Evolutionary conservation across 768 basidiomycete species (phyloP), one percentile per base, ranked within the genome.

Genomic region (Agaricus subrufescens): DNA sequence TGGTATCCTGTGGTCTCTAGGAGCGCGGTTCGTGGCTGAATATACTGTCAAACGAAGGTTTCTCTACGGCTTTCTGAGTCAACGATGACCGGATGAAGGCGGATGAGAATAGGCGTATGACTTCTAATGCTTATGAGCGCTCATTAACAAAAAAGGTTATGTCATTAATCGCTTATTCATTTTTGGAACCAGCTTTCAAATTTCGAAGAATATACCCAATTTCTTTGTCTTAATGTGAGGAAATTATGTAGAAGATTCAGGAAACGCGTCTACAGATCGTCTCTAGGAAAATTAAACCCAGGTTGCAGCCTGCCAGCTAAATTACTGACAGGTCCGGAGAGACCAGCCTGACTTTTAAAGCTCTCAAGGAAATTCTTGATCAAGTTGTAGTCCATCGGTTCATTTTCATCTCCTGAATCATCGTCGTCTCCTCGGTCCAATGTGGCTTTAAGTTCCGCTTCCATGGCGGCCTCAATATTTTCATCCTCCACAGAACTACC

Each of bases 301-400:
- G 85, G 83, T 54, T 90, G 84, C 58, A 99, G 67, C 61, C 94
- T 77, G 40, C 97, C 92, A 42, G 87, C 90, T 45, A 99, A 73
- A 65, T 87, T 97, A 52, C 95, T 81, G 12, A 97, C 95, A 25
- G 95, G 97, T 1, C 97, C 97, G 26, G 91, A 84, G 49, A 91
- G 70, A 25, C 97, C 97, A 7, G 68, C 89, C 66, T 99, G 97
- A 60, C 86, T 87, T 67, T 91, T 93, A 77, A 92, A 98, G 70
- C 94, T 96, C 74, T 97, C 94, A 69, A 98, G 71, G 69, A 99
- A 94, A 69, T 97, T 96, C 72, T 93, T 96, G 75, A 98, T 96
- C 64, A 98, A 73, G 62, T 86, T 86, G 69, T 95, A 97, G 68
- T 99, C 93, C 65, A 83, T 76, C 10, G 73, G 73, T 2, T 72